These are phyloP conservation scores for Avicennia marina DNA, from an alignment of 257 asterid species.

Conservation along the genomic window DNA sequence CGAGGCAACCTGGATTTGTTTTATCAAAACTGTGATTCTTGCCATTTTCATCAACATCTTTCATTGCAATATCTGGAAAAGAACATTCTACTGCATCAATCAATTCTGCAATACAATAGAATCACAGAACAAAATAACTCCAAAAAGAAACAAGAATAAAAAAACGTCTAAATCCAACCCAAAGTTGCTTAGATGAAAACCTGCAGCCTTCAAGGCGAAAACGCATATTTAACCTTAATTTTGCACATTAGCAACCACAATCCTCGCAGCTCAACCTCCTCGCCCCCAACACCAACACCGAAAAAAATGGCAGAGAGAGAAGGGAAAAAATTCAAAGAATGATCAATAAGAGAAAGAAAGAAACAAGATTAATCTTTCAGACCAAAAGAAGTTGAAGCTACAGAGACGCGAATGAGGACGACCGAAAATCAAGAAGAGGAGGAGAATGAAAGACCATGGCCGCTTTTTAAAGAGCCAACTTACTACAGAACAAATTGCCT, in stretches of 20 bases:
- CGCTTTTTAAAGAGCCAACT: constrained; percentile 11
- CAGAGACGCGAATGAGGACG: constrained; percentile 2
- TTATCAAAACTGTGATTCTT: constrained; percentile 30
- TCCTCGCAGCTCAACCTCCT: too few relatives aligned
- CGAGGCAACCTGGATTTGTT: constrained; percentile 78
- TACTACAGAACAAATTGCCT: constrained; percentile 21
- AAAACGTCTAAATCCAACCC: background rate
- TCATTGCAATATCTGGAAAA: constrained; percentile 62
- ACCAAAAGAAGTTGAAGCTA: constrained; percentile 7
- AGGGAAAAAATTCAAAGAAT: background rate
- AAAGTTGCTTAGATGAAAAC: background rate
- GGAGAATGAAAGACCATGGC: background rate
- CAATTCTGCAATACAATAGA: background rate
- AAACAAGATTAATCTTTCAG: background rate
- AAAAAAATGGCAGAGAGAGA: too few relatives aligned
- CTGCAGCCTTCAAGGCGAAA: background rate
- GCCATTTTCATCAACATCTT: constrained; percentile 46
- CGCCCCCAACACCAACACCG: too few relatives aligned
- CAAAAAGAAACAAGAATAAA: background rate
- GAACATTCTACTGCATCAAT: background rate
- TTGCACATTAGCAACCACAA: background rate
- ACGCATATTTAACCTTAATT: background rate
- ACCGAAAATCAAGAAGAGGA: background rate
- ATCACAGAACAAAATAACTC: background rate
- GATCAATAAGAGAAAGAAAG: background rate